A percentile compares a stretch with the other conserved stretches of the same genome.
Evolutionary conservation across 139 green algal genomes (phyloP).

Genomic region (Coccomyxa sp.): DNA sequence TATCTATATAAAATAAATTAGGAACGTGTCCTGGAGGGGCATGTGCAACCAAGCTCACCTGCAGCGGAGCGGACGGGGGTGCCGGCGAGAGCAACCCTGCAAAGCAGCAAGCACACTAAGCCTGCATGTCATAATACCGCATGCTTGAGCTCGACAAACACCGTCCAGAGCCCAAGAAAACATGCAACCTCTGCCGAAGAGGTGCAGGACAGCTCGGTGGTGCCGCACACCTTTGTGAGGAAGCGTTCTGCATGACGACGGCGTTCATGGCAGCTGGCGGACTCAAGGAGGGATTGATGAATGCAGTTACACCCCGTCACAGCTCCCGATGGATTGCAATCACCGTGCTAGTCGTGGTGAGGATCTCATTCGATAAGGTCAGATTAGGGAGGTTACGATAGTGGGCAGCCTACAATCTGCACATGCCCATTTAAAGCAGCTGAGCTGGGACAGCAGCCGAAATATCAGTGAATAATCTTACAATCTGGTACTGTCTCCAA

Average conservation of each 20-base stretch:
- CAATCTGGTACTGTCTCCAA: too few relatives aligned
- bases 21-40: background rate
- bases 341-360: background rate
- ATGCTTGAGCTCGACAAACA: background rate
- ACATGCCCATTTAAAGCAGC: too few relatives aligned
- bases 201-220: background rate
- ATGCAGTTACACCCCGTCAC: too few relatives aligned
- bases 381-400: too few relatives aligned
- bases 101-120: background rate
- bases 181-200: background rate
- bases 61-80: slow-evolving; percentile 4
- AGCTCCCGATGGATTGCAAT: too few relatives aligned
- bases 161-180: too few relatives aligned
- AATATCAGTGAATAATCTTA: too few relatives aligned
- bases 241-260: slow-evolving; percentile 25
- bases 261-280: slow-evolving; percentile 7
- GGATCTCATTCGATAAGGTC: too few relatives aligned
- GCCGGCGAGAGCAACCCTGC: slow-evolving; percentile 12
- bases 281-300: background rate
- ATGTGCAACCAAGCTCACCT: slow-evolving; percentile 6
- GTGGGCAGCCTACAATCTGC: background rate
- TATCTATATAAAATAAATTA: background rate
- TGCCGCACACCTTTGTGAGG: slow-evolving; percentile 21
- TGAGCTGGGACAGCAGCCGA: too few relatives aligned
- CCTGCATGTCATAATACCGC: background rate